Evolutionary conservation across 2,329 filamentous ascomycete genomes (phyloP).

Genomic region (Pseudodiploospora longispora): DNA sequence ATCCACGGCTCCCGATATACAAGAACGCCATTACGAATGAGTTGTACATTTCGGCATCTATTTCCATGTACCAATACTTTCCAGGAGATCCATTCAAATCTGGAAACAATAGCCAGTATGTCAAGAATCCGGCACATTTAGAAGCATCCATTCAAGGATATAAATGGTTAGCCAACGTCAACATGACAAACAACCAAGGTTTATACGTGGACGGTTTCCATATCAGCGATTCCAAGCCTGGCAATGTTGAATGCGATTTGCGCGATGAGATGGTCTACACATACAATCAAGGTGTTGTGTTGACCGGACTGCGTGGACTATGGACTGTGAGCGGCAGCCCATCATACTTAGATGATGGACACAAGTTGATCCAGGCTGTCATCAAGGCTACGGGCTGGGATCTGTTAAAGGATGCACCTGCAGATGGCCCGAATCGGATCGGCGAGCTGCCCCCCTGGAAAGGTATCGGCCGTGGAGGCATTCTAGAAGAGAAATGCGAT

Average conservation of each 20-base stretch:
- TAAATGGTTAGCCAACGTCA: slow-evolving; percentile 67
- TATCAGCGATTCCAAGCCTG: slow-evolving; percentile 53
- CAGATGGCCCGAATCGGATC: slow-evolving; percentile 30
- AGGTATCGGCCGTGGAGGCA: slow-evolving; percentile 68
- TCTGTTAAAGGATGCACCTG: slow-evolving; percentile 30
- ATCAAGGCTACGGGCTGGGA: slow-evolving; percentile 74
- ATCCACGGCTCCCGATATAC: slow-evolving; percentile 69
- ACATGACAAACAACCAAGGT: slow-evolving; percentile 71
- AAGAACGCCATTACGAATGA: slow-evolving; percentile 97
- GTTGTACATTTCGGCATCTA: slow-evolving; percentile 75
- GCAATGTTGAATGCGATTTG: slow-evolving; percentile 67
- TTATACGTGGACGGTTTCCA: slow-evolving; percentile 87
- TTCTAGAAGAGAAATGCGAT: slow-evolving; percentile 82
- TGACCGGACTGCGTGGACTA: slow-evolving; percentile 72
- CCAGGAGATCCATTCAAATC: slow-evolving; percentile 30
- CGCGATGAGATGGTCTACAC: slow-evolving; percentile 88
- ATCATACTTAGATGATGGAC: slow-evolving; percentile 69
- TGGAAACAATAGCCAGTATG: slow-evolving; percentile 5
- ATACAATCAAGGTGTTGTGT: slow-evolving; percentile 88
- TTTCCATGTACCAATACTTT: slow-evolving; percentile 84
- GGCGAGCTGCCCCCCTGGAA: slow-evolving; percentile 50
- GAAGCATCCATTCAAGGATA: slow-evolving; percentile 70
- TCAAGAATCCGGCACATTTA: slow-evolving; percentile 56
- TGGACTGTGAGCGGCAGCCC: slow-evolving; percentile 70
- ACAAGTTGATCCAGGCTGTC: slow-evolving; percentile 65